Evolutionary conservation across 2,329 filamentous ascomycete species (phyloP), one percentile per base, ranked within the genome.

Genomic region (Tetracladium maxilliforme): DNA sequence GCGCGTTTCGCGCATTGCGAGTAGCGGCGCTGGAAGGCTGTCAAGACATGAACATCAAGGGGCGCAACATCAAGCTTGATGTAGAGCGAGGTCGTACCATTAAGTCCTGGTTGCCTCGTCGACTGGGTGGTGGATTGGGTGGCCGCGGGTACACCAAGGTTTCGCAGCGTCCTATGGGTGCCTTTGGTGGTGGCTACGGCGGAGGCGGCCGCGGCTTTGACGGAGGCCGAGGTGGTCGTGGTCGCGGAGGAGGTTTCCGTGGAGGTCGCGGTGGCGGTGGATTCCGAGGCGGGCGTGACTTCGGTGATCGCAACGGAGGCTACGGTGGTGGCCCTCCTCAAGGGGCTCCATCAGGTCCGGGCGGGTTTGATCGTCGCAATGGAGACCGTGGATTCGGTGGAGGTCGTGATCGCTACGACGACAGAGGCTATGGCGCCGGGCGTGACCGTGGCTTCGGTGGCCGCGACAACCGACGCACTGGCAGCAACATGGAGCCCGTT

Each of bases 61-160:
- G 92, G 47, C 74, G 87, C 44, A 74, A 78, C 41, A 81, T 95
- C 43, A 72, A 93, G 46, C 84, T 95, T 43, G 90, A 98, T 47
- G 87, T 95, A 32, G 90, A 98, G 56, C 76, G 90, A 44, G 90
- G 90, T 38, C 78, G 90, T 39, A 95, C 90, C 16, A 83, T 94
- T 20, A 80, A 81, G 44, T 83, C 79, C 24, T 98, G 90, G 90
- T 79, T 81, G 44, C 90, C 90, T 33, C 76, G 81, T 38, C 77
- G 90, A 35, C 77, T 92, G 26, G 90, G 87, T 30, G 90, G 90
- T 36, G 90, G 90, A 23, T 69, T 94, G 4, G 90, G 90, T 33
- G 87, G 87, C 22, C 75, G 90, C 41, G 80, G 82, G 35, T 95
- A 95, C 52, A 95, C 87, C 29, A 92, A 87, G 52, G 62, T 72